Percentiles rank a stretch among this genome's conserved stretches.
Conservation (phyloP, 2,329 filamentous ascomycete genomes). For the Tolypocladium ovalisporum region DNA sequence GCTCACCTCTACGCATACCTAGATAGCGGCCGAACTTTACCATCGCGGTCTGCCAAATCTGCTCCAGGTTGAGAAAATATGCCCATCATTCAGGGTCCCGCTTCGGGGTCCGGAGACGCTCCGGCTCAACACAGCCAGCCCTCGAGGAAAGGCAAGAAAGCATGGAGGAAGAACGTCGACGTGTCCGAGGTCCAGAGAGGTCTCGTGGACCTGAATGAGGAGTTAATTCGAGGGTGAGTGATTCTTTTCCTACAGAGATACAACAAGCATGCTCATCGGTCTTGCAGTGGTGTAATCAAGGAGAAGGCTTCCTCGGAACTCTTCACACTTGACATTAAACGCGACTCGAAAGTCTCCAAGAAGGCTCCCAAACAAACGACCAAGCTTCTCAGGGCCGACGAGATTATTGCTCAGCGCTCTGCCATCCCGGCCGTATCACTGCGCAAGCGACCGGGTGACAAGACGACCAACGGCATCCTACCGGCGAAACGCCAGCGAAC, state of each 20-base stretch:
- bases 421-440: conserved; percentile 67
- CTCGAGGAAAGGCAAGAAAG: conserved; percentile 95
- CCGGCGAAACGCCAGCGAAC: conserved; percentile 65
- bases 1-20: no score
- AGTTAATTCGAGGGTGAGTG: conserved; percentile 80
- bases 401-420: conserved; percentile 81
- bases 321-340: conserved; percentile 70
- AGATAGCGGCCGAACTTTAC: not conserved
- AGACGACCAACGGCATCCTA: conserved; percentile 62
- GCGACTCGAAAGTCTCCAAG: conserved; percentile 54
- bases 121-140: conserved; percentile 78
- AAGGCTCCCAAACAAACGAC: conserved; percentile 54
- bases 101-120: conserved; percentile 40
- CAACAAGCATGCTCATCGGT: conserved; percentile 7
- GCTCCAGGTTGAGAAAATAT: conserved; percentile 21
- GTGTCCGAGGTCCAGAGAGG: conserved; percentile 76
- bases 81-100: conserved; percentile 39
- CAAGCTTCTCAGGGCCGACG: conserved; percentile 79
- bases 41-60: not conserved
- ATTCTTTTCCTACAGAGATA: not conserved
- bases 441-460: conserved; percentile 64
- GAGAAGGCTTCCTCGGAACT: conserved; percentile 77
- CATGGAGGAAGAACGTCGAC: conserved; percentile 97
- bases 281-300: conserved; percentile 63
- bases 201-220: conserved; percentile 72